Base-by-base conservation (phyloP, 106 monocot genomes). In the Acorus calamus region DNA sequence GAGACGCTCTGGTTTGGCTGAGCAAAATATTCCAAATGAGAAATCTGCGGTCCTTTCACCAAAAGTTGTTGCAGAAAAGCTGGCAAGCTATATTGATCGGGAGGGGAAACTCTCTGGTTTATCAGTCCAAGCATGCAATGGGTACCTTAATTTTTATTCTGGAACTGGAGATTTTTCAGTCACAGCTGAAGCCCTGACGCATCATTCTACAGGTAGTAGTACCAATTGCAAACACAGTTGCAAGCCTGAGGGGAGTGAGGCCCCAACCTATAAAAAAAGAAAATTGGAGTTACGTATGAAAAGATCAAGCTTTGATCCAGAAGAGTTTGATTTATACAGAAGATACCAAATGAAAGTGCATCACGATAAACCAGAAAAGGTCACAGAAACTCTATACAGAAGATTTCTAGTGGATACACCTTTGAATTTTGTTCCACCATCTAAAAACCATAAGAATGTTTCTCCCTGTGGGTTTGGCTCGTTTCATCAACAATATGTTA, bases 281-380 rank as follows among this genome's bases (percentile, higher is more conserved):
- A 92, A 64, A 69, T 62, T 98, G 8, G 88, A 92, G 72, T 73
- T 98, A 42, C 73, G 77, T 46, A 81, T 77, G 83, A 98, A 80
- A 60, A 71, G 77, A 52, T 91, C 96, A 46, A 73, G 69, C 69
- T 98, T 98, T 82, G 91, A 98, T 77, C 82, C 77, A 10, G 91
- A 85, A 64, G 96, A 98, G 68, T 98, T 78, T 74, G 78, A 74
- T 52, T 69, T 98, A 3, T 98, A 88, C 64, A 78, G 57, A 72
- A 88, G 61, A 65, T 98, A 98, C 57, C 96, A 98, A 62, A 88
- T 89, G n/a, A 73, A 65, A 59, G 85, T 98, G 48, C 96, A 98
- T 67, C 59, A 83, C 65, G 92, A 98, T 66, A 75, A 79, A 69
- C 85, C 85, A 57, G 80, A 80, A 47, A 80, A 73, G 67, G 79